These are phyloP conservation scores for Fusarium tricinctum DNA, from an alignment of 2,329 filamentous ascomycete species.

Conservation along the genomic window DNA sequence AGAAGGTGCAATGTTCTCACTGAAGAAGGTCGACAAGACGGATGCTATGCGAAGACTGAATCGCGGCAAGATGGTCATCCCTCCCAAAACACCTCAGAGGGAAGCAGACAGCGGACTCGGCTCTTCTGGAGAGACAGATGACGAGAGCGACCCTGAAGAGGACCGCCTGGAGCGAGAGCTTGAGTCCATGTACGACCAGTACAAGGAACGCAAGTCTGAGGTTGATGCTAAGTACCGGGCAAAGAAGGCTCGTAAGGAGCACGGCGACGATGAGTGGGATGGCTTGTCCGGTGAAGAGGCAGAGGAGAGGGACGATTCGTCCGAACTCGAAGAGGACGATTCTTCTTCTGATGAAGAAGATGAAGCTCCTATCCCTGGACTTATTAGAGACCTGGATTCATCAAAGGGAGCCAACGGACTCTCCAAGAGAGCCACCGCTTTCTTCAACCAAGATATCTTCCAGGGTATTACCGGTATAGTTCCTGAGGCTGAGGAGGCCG, in stretches of 20 bases:
- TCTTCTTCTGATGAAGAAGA: slow-evolving; percentile 55
- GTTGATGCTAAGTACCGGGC: slow-evolving; percentile 89
- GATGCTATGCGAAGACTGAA: slow-evolving; percentile 72
- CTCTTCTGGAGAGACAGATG: slow-evolving; percentile 68
- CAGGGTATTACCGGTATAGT: slow-evolving; percentile 80
- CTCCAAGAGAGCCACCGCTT: slow-evolving; percentile 76
- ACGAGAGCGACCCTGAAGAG: slow-evolving; percentile 81
- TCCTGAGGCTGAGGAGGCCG: slow-evolving; percentile 59
- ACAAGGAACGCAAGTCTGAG: slow-evolving; percentile 82
- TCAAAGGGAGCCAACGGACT: slow-evolving; percentile 40
- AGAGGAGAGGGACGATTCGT: slow-evolving; percentile 65
- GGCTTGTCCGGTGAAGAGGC: slow-evolving; percentile 80
- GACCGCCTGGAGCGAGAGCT: slow-evolving; percentile 88
- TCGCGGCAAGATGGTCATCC: slow-evolving; percentile 82
- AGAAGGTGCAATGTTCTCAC: slow-evolving; percentile 86
- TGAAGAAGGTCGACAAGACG: slow-evolving; percentile 85
- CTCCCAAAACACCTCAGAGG: slow-evolving; percentile 70
- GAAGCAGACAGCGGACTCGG: slow-evolving; percentile 72
- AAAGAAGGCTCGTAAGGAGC: slow-evolving; percentile 86
- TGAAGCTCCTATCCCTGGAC: slow-evolving; percentile 41
- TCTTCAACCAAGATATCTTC: slow-evolving; percentile 97
- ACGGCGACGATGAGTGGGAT: slow-evolving; percentile 91
- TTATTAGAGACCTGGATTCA: slow-evolving; percentile 57
- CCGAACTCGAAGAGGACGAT: slow-evolving; percentile 67
- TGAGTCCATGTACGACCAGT: slow-evolving; percentile 88